Evolutionary conservation across 2,329 filamentous ascomycete species (phyloP).

Genomic region (Aschersonia sp.): DNA sequence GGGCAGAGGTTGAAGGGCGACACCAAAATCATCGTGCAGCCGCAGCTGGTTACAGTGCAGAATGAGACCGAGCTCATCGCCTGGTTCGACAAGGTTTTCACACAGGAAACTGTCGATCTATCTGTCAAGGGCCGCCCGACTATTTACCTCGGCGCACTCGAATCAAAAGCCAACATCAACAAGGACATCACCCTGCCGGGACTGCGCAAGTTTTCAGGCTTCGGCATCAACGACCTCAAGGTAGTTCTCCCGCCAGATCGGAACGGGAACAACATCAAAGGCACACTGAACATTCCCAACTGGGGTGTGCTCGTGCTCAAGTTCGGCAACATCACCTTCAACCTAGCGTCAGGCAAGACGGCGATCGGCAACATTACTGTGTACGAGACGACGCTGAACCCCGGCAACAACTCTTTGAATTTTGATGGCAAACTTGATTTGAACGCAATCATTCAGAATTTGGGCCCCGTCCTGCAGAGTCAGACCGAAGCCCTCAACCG

Average conservation of each 20-base stretch:
- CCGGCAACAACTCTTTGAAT: conserved; percentile 25
- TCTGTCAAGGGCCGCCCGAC: conserved; percentile 21
- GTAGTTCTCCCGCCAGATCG: conserved; percentile 21
- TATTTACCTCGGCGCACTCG: conserved; percentile 24
- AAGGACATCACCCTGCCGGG: conserved; percentile 25
- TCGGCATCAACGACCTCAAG: conserved; percentile 21
- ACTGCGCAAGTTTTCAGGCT: conserved; percentile 24
- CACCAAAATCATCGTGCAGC: conserved; percentile 18
- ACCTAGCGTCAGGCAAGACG: conserved; percentile 24
- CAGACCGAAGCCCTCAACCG: conserved; percentile 20
- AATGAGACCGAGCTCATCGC: conserved; percentile 23
- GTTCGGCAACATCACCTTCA: conserved; percentile 30
- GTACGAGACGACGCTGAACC: conserved; percentile 23
- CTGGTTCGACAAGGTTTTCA: conserved; percentile 25
- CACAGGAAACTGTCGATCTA: conserved; percentile 18
- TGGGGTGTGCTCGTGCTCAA: conserved; percentile 25
- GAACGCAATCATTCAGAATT: conserved; percentile 24
- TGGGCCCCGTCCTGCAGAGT: conserved; percentile 21
- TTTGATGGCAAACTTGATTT: conserved; percentile 27
- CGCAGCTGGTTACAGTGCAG: conserved; percentile 19
- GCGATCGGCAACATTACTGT: conserved; percentile 23
- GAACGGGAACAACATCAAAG: conserved; percentile 26
- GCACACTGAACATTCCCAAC: conserved; percentile 29
- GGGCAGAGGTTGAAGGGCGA: conserved; percentile 17
- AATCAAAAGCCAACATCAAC: conserved; percentile 20